phyloP scores from a whole-genome alignment of 768 basidiomycete species.

The Lactarius psammicola region DNA sequence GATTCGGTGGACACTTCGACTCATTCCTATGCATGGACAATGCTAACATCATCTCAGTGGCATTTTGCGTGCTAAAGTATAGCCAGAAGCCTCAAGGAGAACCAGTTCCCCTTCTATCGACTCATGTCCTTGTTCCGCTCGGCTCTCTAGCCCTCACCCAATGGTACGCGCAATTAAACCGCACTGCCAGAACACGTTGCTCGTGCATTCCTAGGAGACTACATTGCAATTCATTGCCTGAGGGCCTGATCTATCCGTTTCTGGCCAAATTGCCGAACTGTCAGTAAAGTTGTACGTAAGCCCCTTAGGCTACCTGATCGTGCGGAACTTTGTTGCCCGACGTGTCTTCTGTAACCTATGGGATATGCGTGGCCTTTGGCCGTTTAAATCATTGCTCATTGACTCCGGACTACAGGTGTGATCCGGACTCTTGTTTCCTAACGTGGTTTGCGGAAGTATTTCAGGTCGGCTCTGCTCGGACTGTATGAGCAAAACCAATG shows the following conservation, averaged over 20 bases:
- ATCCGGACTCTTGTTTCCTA: background rate
- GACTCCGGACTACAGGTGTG: background rate
- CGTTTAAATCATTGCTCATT: background rate
- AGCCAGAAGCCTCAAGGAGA: conserved; percentile 58
- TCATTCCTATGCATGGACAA: background rate
- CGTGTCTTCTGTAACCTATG: background rate
- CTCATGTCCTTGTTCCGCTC: background rate
- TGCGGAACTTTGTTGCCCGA: background rate
- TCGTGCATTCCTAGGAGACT: conserved; percentile 32
- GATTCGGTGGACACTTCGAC: conserved; percentile 45
- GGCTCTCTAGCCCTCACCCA: conserved; percentile 69
- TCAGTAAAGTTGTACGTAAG: background rate
- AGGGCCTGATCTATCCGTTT: conserved; percentile 1
- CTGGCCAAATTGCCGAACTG: background rate
- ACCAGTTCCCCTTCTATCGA: background rate
- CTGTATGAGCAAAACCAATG: no score
- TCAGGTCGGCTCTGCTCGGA: background rate
- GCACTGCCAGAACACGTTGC: background rate
- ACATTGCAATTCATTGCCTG: conserved; percentile 36
- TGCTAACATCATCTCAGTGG: conserved; percentile 36
- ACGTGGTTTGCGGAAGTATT: background rate
- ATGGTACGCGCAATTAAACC: conserved; percentile 43
- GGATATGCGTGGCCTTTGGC: background rate
- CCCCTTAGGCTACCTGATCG: background rate
- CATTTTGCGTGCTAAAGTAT: conserved; percentile 62